phyloP scores from a whole-genome alignment of 805 yeast genomes.

The Candida takata region DNA sequence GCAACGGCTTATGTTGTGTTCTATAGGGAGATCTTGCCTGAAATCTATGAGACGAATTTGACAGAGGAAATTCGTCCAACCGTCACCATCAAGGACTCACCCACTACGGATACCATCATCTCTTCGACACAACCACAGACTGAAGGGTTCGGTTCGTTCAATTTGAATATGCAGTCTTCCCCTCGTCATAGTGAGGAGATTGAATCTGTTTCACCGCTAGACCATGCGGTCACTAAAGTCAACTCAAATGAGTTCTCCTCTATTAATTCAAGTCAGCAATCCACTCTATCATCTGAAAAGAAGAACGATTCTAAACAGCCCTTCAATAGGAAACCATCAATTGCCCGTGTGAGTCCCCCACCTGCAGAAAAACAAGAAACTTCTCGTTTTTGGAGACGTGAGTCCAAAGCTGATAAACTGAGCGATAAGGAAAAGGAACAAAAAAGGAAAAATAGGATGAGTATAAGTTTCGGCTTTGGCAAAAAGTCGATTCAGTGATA shows the following conservation, averaged over 20 bases:
- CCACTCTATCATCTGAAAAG: slow-evolving; percentile 14
- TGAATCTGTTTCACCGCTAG: slow-evolving; percentile 15
- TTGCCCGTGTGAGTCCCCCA: neutral
- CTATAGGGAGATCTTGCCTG: slow-evolving; percentile 65
- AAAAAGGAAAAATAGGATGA: slow-evolving; percentile 20
- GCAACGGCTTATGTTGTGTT: slow-evolving; percentile 90
- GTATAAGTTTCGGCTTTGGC: slow-evolving; percentile 18
- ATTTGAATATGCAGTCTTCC: slow-evolving; percentile 7
- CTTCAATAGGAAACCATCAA: too few species aligned
- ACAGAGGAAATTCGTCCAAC: neutral
- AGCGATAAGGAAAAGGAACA: slow-evolving; percentile 2
- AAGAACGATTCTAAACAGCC: neutral
- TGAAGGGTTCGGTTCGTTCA: slow-evolving; percentile 11
- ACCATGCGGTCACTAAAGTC: slow-evolving; percentile 9
- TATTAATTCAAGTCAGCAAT: slow-evolving; percentile 14
- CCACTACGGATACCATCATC: neutral
- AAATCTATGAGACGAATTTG: too few species aligned
- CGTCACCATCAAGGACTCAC: neutral
- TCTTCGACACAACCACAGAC: neutral
- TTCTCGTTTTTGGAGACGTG: slow-evolving; percentile 18
- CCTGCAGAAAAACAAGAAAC: neutral
- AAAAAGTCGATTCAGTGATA: too few species aligned
- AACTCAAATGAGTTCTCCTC: slow-evolving; percentile 12
- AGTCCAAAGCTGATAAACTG: slow-evolving; percentile 4
- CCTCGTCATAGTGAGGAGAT: slow-evolving; percentile 7